Conservation (phyloP, 495 filamentous ascomycete genomes). For the Pyrenula aspistea region DNA sequence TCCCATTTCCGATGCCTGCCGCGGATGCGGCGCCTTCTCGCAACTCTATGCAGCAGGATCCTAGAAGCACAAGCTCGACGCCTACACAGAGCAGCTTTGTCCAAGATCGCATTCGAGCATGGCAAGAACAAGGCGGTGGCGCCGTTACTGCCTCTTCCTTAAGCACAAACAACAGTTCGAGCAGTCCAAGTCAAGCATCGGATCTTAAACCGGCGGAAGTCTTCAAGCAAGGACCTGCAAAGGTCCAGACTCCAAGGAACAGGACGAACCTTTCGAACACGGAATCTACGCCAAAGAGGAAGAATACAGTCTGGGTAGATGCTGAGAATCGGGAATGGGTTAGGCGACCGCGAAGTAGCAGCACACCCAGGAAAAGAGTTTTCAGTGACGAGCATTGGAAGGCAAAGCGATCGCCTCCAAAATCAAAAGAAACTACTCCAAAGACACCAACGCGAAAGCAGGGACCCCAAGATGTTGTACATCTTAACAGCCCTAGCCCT, state of each 20-base stretch:
- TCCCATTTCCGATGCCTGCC: neutral
- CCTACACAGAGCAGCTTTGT: conserved; percentile 32
- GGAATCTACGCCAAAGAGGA: conserved; percentile 22
- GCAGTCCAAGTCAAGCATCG: neutral
- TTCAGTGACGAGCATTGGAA: conserved; percentile 73
- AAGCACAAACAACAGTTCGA: neutral
- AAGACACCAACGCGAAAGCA: conserved; percentile 28
- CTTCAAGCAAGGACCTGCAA: conserved; percentile 19
- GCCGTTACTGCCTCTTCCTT: conserved; percentile 31
- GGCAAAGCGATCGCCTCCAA: conserved; percentile 29
- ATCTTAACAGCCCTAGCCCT: neutral
- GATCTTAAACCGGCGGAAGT: conserved; percentile 6
- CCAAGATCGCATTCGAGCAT: conserved; percentile 57
- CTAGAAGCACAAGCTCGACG: neutral
- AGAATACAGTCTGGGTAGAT: conserved; percentile 28
- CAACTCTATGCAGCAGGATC: neutral
- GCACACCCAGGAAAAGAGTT: conserved; percentile 62
- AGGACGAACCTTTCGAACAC: conserved; percentile 2
- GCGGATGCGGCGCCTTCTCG: neutral
- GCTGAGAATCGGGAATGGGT: conserved; percentile 18
- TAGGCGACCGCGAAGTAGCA: conserved; percentile 23
- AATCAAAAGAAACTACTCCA: conserved; percentile 32
- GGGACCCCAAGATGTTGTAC: neutral
- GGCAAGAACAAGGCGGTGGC: conserved; percentile 60
- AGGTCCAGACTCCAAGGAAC: conserved; percentile 17